phyloP scores from a whole-genome alignment of 2,329 filamentous ascomycete species.

The Cladosporium halotolerans region DNA sequence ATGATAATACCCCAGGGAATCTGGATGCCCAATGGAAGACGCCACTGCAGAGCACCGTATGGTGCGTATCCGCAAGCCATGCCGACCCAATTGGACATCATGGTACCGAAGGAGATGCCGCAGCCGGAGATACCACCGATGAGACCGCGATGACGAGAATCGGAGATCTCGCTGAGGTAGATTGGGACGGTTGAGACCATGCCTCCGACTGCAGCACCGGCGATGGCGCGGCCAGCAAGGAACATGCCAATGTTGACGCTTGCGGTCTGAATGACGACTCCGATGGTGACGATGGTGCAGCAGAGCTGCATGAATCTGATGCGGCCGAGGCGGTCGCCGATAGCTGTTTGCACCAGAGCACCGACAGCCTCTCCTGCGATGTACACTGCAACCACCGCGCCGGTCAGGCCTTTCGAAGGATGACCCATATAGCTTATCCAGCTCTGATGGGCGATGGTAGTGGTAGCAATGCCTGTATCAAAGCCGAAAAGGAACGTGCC shows the following conservation, averaged over 20 bases:
- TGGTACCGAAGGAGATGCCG: slow-evolving; percentile 66
- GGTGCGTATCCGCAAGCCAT: slow-evolving; percentile 60
- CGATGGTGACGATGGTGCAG: slow-evolving; percentile 61
- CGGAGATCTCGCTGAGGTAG: slow-evolving; percentile 75
- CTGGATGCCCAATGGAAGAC: slow-evolving; percentile 74
- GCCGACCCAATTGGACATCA: slow-evolving; percentile 63
- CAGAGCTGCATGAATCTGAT: slow-evolving; percentile 65
- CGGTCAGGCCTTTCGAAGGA: slow-evolving; percentile 50
- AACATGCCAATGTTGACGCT: slow-evolving; percentile 53
- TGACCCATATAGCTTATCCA: slow-evolving; percentile 55
- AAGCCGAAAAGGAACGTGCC: slow-evolving; percentile 57
- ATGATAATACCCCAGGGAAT: slow-evolving; percentile 76
- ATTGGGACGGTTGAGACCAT: slow-evolving; percentile 74
- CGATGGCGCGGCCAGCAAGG: slow-evolving; percentile 66
- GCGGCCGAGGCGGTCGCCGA: slow-evolving; percentile 58
- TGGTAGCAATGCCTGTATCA: slow-evolving; percentile 56
- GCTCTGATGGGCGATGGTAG: slow-evolving; percentile 54
- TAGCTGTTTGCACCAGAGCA: slow-evolving; percentile 44
- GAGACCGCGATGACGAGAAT: slow-evolving; percentile 58
- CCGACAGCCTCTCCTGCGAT: slow-evolving; percentile 54
- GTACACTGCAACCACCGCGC: slow-evolving; percentile 53
- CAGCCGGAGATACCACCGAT: slow-evolving; percentile 80
- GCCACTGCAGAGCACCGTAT: slow-evolving; percentile 62
- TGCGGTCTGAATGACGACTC: slow-evolving; percentile 59
- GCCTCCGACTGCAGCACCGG: slow-evolving; percentile 73